Evolutionary conservation across 257 asterid species (phyloP), one percentile per base, ranked within the genome.

Genomic region (Solanum lignicaule): DNA sequence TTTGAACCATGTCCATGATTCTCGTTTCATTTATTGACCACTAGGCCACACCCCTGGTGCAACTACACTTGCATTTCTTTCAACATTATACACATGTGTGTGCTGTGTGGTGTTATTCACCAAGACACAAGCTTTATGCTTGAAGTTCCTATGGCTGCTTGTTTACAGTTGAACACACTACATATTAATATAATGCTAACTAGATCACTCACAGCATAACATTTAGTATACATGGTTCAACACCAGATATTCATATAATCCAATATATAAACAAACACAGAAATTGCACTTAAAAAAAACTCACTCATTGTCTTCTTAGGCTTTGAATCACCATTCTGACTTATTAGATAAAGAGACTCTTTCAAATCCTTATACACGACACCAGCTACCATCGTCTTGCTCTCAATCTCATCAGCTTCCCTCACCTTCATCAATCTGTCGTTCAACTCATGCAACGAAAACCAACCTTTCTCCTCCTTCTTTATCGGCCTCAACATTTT

Each of bases 361-460:
- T 89, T 88, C 66, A 92, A 15, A 1, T 48, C 87, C 6, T 0
- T 25, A n/a, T 21, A 33, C 4, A n/a, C 0, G 18, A 1, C 0
- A 1, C 11, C 84, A 20, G 69, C 87, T 1, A 16, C 15, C 33
- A 10, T 71, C 9, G 39, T 3, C 68, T 83, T 27, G 48, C 8
- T 32, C 89, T 88, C 92, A 68, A 89, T 48, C 83, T 83, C 58
- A 78, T 92, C 95, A 66, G 79, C 89, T 90, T 88, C 86, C 88
- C 89, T 92, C 90, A 95, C 16, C 88, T 89, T 92, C 39, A 32
- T 88, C 41, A 96, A 88, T 88, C 98, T 93, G 72, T 91, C 93
- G 32, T 90, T 94, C 91, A 96, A 88, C 90, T 96, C 99, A 83
- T 89, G 90, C 85, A 95, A 87, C 3, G 98, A 93, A 89, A 95